A percentile compares a stretch with the other conserved stretches of the same genome.
phyloP scores from a whole-genome alignment of 805 yeast genomes.

The Saccharomyces mikatae region DNA sequence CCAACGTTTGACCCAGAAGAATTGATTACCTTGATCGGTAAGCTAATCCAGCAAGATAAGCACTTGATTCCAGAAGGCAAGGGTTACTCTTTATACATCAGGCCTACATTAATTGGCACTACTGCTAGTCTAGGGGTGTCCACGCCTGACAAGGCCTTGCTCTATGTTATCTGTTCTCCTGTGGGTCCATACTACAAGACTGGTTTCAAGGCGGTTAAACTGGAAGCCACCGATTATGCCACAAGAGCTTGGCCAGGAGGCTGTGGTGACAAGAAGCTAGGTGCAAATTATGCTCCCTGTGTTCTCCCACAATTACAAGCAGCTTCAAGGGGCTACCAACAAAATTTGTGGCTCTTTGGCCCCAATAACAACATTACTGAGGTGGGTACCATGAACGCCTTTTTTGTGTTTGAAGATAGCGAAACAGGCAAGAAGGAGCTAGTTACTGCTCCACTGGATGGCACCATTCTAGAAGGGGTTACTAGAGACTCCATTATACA shows the following conservation, averaged over 20 bases:
- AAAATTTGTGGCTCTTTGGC: slow-evolving; percentile 93
- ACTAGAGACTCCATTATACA: slow-evolving; percentile 82
- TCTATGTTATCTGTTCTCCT: slow-evolving; percentile 85
- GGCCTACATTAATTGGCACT: slow-evolving; percentile 95
- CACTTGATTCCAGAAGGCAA: slow-evolving; percentile 70
- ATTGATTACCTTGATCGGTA: slow-evolving; percentile 63
- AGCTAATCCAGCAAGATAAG: slow-evolving; percentile 64
- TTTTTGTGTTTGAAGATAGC: slow-evolving; percentile 70
- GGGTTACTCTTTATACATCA: slow-evolving; percentile 84
- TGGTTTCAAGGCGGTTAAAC: slow-evolving; percentile 90
- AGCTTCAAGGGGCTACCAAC: slow-evolving; percentile 83
- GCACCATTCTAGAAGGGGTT: slow-evolving; percentile 93
- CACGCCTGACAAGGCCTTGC: slow-evolving; percentile 68
- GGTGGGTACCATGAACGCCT: slow-evolving; percentile 95
- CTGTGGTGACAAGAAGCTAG: slow-evolving; percentile 88
- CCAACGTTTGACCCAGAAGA: slow-evolving; percentile 79
- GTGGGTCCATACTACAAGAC: slow-evolving; percentile 94
- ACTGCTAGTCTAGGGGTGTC: slow-evolving; percentile 80
- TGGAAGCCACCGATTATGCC: slow-evolving; percentile 92
- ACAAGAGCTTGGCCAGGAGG: slow-evolving; percentile 99
- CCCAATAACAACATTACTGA: slow-evolving; percentile 81
- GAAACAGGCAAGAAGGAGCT: slow-evolving; percentile 76
- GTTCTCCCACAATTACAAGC: slow-evolving; percentile 84
- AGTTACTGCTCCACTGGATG: slow-evolving; percentile 93
- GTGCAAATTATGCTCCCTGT: slow-evolving; percentile 97